Conservation (phyloP, 306 rosid genomes). For the Trifolium dubium region DNA sequence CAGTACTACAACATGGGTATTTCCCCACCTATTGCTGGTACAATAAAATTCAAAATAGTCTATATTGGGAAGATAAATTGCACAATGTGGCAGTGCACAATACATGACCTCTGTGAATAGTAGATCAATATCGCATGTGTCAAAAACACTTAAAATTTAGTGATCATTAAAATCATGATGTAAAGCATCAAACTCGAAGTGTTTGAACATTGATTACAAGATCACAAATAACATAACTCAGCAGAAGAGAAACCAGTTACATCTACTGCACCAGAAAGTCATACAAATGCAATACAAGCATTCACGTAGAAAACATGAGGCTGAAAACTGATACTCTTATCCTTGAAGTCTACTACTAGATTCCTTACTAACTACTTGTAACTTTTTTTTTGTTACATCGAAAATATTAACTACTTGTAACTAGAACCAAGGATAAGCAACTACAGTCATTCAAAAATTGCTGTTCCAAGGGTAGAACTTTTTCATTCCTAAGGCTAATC, state of each 20-base stretch:
- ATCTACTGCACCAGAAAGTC: not conserved
- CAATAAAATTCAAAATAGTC: no score
- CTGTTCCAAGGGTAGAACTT: not conserved
- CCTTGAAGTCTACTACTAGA: not conserved
- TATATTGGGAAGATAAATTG: no score
- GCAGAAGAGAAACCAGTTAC: not conserved
- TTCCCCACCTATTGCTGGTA: no score
- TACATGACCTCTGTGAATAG: not conserved
- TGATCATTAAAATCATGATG: not conserved
- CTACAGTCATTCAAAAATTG: not conserved
- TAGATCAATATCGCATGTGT: not conserved
- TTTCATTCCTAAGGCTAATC: no score
- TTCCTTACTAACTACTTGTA: slow-evolving; percentile 1
- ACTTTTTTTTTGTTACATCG: no score
- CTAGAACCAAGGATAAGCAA: not conserved
- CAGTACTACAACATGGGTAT: no score
- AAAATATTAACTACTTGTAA: no score
- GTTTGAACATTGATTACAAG: no score
- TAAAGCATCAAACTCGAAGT: no score
- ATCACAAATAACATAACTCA: not conserved
- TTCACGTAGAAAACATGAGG: not conserved
- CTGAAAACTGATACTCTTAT: not conserved
- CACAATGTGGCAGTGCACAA: not conserved
- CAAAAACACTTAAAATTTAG: not conserved
- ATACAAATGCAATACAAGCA: no score